A percentile compares a stretch with the other conserved stretches of the same genome.
Evolutionary conservation across 2,329 filamentous ascomycete species (phyloP).

Genomic region (Pyrenochaeta sp.): DNA sequence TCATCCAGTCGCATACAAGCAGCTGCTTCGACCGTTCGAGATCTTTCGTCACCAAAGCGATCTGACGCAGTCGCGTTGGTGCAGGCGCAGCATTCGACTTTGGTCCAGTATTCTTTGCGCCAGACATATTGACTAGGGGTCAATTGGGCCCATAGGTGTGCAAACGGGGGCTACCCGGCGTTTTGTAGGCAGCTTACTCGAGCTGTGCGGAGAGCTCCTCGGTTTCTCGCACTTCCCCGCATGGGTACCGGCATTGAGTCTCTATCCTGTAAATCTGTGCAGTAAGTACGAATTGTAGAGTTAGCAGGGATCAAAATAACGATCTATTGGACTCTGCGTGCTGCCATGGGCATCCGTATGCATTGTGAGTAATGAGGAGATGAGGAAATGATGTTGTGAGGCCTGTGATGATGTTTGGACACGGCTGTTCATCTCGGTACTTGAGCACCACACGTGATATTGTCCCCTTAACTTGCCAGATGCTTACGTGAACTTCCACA

Average conservation of each 20-base stretch:
- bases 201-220: neutral
- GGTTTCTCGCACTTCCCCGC: constrained; percentile 5
- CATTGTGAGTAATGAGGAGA: neutral
- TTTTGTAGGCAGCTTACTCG: constrained; percentile 9
- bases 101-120: constrained; percentile 12
- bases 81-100: constrained; percentile 13
- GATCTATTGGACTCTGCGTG: neutral
- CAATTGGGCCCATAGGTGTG: neutral
- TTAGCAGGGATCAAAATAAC: neutral
- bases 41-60: constrained; percentile 44
- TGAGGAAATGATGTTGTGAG: neutral
- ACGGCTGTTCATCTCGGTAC: neutral
- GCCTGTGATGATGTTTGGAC: neutral
- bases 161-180: neutral
- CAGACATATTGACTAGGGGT: constrained; percentile 12
- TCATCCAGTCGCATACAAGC: constrained; percentile 25
- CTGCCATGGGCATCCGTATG: neutral
- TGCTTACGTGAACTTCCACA: too few relatives aligned
- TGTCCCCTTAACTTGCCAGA: too few relatives aligned
- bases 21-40: constrained; percentile 33
- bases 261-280: neutral
- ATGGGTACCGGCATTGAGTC: neutral
- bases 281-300: neutral
- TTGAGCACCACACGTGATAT: too few relatives aligned
- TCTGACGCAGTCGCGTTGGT: constrained; percentile 47